Evolutionary conservation across 768 basidiomycete genomes (phyloP).

Genomic region (Naganishia vaughanmartiniae): DNA sequence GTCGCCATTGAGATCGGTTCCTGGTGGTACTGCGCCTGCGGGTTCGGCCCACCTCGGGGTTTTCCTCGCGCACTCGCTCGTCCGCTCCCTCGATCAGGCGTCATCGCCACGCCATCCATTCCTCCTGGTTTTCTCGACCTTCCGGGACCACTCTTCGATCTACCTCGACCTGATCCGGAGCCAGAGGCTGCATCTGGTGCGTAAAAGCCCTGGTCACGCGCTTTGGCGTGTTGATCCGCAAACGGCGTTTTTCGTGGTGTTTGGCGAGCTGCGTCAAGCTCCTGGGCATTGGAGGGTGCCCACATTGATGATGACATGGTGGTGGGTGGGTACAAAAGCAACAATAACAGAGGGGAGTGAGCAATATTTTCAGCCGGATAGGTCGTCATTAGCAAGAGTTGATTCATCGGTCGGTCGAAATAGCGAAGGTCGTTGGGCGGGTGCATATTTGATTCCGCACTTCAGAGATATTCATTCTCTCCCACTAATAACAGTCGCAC

Average conservation of each 20-base stretch:
- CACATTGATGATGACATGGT: slow-evolving; percentile 16
- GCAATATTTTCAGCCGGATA: too few species aligned
- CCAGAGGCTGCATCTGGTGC: slow-evolving; percentile 8
- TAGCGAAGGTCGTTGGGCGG: not conserved
- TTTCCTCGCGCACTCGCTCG: slow-evolving; percentile 11
- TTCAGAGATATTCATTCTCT: too few species aligned
- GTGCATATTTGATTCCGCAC: not conserved
- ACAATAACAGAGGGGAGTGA: not conserved
- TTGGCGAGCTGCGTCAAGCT: slow-evolving; percentile 16
- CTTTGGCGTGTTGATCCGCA: slow-evolving; percentile 21
- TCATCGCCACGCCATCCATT: not conserved
- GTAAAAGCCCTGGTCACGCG: slow-evolving; percentile 12
- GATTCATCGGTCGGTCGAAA: not conserved
- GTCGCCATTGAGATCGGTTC: not conserved
- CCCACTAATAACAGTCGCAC: not conserved
- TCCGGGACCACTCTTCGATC: slow-evolving; percentile 22
- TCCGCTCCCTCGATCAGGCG: slow-evolving; percentile 6
- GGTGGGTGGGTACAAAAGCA: not conserved
- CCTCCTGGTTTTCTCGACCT: slow-evolving; percentile 2
- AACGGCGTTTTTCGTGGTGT: slow-evolving; percentile 20
- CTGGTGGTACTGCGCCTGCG: not conserved
- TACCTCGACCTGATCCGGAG: slow-evolving; percentile 3
- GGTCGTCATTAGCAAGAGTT: not conserved
- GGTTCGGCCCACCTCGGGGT: not conserved
- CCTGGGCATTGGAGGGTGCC: slow-evolving; percentile 11